Conservation (phyloP, 441 rosid genomes). For the Hura crepitans region DNA sequence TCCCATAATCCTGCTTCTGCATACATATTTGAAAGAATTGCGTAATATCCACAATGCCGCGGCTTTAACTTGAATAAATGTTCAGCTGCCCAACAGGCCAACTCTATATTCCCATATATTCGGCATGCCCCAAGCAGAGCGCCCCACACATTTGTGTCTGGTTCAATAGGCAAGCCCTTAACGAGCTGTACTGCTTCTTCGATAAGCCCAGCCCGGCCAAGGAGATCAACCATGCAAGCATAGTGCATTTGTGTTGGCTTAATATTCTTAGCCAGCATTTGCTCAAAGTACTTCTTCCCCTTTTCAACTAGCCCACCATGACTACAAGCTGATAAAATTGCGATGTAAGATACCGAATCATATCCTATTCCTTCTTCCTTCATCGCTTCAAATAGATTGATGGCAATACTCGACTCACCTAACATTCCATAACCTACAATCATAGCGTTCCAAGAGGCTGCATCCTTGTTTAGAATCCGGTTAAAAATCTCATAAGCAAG, state of each 20-base stretch:
- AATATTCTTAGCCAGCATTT: conserved; percentile 52
- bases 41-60: conserved; percentile 72
- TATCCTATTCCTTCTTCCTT: conserved; percentile 39
- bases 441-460: conserved; percentile 57
- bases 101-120: conserved; percentile 49
- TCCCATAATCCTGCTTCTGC: conserved; percentile 81
- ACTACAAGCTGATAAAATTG: conserved; percentile 77
- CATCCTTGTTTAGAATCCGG: conserved; percentile 37
- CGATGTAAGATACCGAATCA: conserved; percentile 63
- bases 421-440: conserved; percentile 57
- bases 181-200: conserved; percentile 68
- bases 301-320: conserved; percentile 74
- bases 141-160: conserved; percentile 79
- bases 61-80: conserved; percentile 73
- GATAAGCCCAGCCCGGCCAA: conserved; percentile 72
- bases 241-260: conserved; percentile 64
- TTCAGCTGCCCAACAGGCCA: conserved; percentile 69
- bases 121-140: conserved; percentile 80
- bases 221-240: conserved; percentile 82
- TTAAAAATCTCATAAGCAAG: conserved; percentile 40
- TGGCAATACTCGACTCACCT: conserved; percentile 51
- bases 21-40: conserved; percentile 69
- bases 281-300: conserved; percentile 59
- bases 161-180: conserved; percentile 53
- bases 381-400: conserved; percentile 59